Conservation (phyloP, 2,329 filamentous ascomycete species). For the Myriosclerotinia scirpicola region DNA sequence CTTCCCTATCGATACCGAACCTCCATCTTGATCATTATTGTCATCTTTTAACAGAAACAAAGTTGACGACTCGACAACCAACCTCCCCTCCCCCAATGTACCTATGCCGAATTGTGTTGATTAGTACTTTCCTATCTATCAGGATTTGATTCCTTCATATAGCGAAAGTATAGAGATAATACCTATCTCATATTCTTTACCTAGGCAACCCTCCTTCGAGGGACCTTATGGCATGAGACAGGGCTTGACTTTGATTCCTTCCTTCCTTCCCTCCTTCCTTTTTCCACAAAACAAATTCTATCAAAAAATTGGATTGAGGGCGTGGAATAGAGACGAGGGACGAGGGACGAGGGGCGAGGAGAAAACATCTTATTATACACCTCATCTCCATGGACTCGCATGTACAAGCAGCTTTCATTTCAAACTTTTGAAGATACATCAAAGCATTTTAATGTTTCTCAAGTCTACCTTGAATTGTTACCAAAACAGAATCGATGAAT, state of each 20-base stretch:
- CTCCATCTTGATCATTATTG: background rate
- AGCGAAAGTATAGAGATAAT: background rate
- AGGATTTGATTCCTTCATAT: background rate
- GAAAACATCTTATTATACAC: background rate
- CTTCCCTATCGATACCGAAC: background rate
- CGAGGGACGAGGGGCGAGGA: background rate
- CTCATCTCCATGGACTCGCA: too few relatives aligned
- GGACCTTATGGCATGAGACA: constrained; percentile 3
- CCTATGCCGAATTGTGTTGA: background rate
- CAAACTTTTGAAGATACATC: background rate
- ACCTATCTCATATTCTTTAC: too few relatives aligned
- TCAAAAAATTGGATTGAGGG: background rate
- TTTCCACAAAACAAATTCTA: background rate
- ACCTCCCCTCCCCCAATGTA: background rate
- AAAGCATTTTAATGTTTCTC: constrained; percentile 3
- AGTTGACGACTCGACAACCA: background rate
- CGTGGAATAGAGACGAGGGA: background rate
- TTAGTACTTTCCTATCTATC: background rate
- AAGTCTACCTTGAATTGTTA: constrained; percentile 24
- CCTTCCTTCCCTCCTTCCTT: too few relatives aligned
- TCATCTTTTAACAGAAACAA: background rate
- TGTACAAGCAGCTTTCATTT: too few relatives aligned
- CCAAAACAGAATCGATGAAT: constrained; percentile 28
- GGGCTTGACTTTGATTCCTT: background rate
- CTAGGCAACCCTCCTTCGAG: background rate